Conservation (phyloP, 1,284 basidiomycete species). For the Macrocystidia cucumis region DNA sequence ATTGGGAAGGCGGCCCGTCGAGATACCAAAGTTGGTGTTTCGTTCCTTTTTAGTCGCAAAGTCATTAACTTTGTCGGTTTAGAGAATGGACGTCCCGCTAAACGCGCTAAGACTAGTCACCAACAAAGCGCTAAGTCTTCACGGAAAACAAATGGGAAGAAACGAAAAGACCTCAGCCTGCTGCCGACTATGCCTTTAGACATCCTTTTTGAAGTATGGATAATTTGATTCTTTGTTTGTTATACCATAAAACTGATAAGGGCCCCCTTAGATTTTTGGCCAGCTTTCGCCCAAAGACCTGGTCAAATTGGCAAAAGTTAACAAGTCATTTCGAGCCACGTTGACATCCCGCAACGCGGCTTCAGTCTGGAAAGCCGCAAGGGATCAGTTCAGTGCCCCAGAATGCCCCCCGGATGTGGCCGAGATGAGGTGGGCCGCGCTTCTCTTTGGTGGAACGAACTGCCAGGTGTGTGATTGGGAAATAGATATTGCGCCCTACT, state of each 20-base stretch:
- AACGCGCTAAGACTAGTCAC: too few relatives aligned
- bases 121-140: too few relatives aligned
- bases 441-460: conserved; percentile 15
- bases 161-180: too few relatives aligned
- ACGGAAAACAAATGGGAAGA: too few relatives aligned
- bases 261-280: conserved; percentile 6
- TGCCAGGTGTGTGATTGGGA: conserved; percentile 11
- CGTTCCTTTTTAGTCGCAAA: too few relatives aligned
- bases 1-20: too few relatives aligned
- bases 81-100: too few relatives aligned
- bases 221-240: not conserved
- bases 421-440: conserved; percentile 17
- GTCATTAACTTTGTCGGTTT: too few relatives aligned
- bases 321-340: conserved; percentile 10
- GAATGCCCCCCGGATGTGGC: conserved; percentile 13
- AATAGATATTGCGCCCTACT: not conserved
- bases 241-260: not conserved
- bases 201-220: conserved; percentile 1
- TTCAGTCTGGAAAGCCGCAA: conserved; percentile 14
- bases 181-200: not conserved
- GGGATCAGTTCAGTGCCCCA: conserved; percentile 8
- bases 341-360: conserved; percentile 12
- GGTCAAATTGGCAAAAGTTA: conserved; percentile 6
- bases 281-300: conserved; percentile 6
- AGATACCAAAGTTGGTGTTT: too few relatives aligned